phyloP scores from a whole-genome alignment of 129 eudicot genomes.

The Apium graveolens region DNA sequence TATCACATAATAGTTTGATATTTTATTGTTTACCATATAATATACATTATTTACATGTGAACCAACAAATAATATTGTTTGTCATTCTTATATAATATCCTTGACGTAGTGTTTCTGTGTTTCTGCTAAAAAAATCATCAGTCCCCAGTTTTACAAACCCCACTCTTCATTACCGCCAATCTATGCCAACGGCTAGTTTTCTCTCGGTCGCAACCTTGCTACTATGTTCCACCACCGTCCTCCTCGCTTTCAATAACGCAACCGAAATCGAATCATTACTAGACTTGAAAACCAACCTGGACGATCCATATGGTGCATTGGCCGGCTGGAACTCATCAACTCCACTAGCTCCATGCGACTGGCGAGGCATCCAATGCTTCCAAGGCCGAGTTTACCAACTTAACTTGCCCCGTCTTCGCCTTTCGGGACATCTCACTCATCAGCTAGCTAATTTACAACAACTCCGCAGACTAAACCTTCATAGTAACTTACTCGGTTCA shows the following conservation, averaged over 20 bases:
- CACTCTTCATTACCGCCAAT: slow-evolving; percentile 8
- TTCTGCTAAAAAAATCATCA: slow-evolving; percentile 8
- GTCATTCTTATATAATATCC: not conserved
- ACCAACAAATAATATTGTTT: not conserved
- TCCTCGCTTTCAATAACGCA: slow-evolving; percentile 11
- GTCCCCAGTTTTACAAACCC: slow-evolving; percentile 10
- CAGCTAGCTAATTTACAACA: slow-evolving; percentile 36
- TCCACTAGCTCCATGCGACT: slow-evolving; percentile 69
- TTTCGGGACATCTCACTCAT: slow-evolving; percentile 41
- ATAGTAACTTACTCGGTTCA: slow-evolving; percentile 40
- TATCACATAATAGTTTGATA: not conserved
- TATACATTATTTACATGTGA: not conserved
- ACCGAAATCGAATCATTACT: slow-evolving; percentile 41
- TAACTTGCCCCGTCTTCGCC: slow-evolving; percentile 52
- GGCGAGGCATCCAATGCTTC: slow-evolving; percentile 57
- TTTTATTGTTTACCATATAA: too few species aligned
- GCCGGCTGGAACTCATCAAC: slow-evolving; percentile 57
- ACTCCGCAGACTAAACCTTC: slow-evolving; percentile 52
- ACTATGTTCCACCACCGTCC: slow-evolving; percentile 24
- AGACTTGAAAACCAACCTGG: slow-evolving; percentile 35
- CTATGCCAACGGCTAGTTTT: slow-evolving; percentile 65
- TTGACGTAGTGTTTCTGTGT: not conserved
- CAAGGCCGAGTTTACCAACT: slow-evolving; percentile 44
- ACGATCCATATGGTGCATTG: slow-evolving; percentile 63
- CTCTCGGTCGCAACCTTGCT: slow-evolving; percentile 15